Conservation (phyloP, 2,329 filamentous ascomycete species). For the Diaporthe vaccinii region DNA sequence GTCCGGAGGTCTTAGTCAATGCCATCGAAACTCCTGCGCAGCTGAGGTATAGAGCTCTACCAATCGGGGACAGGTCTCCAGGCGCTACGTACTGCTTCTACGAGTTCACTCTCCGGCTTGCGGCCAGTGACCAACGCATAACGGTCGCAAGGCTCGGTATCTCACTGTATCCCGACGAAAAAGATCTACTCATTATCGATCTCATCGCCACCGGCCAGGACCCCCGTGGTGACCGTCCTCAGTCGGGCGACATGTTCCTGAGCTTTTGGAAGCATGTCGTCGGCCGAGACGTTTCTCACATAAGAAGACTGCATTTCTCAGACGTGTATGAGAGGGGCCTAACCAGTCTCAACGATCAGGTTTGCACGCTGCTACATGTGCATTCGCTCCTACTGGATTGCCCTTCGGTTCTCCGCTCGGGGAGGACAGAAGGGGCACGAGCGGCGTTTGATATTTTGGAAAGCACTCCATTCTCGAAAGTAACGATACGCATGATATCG, state of each 20-base stretch:
- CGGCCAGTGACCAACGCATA: neutral
- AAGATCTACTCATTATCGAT: neutral
- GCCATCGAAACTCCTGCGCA: neutral
- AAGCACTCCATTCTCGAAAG: neutral
- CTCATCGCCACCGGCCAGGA: neutral
- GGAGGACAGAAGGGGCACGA: neutral
- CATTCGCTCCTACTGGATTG: neutral
- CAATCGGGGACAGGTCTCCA: neutral
- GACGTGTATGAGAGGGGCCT: neutral
- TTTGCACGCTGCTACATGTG: neutral
- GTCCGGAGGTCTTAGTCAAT: neutral
- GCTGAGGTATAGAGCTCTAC: neutral
- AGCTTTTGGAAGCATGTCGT: neutral
- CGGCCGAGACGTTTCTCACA: neutral
- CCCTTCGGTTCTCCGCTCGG: neutral
- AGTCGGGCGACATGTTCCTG: neutral
- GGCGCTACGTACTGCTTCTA: neutral
- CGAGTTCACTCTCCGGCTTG: neutral
- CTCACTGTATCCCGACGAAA: neutral
- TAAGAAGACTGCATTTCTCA: neutral
- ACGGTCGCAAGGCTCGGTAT: neutral
- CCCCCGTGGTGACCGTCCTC: neutral
- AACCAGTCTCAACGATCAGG: neutral
- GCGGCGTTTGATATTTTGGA: neutral
- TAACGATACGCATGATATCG: neutral